phyloP scores from a whole-genome alignment of 139 green algal species.

The Micractinium sp. region DNA sequence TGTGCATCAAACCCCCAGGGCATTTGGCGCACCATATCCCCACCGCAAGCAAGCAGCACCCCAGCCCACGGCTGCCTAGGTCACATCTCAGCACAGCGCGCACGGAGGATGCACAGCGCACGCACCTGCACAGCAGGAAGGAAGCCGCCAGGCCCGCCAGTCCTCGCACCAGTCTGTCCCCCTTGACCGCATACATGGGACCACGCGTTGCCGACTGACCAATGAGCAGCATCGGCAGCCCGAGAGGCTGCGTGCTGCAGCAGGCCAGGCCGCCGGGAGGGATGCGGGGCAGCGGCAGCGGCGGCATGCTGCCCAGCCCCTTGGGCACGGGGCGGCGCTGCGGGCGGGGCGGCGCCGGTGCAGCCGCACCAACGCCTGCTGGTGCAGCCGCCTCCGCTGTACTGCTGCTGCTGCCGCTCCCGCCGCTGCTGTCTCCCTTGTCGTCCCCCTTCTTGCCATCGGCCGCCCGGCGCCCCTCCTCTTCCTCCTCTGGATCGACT shows the following conservation, averaged over 20 bases:
- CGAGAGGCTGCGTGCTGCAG: not conserved
- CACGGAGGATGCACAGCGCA: not conserved
- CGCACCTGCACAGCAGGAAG: conserved; percentile 13
- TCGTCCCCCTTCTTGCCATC: not conserved
- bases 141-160: conserved; percentile 15
- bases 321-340: not conserved
- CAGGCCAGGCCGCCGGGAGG: not conserved
- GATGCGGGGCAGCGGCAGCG: not conserved
- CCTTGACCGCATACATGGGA: not conserved
- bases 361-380: not conserved
- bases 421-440: not conserved
- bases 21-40: too few species aligned
- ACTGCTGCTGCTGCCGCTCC: not conserved
- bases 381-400: too few species aligned
- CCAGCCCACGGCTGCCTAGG: not conserved
- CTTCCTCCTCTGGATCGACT: not conserved
- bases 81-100: not conserved
- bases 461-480: not conserved
- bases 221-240: conserved; percentile 15
- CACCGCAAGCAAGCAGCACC: not conserved
- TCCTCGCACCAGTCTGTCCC: not conserved
- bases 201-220: conserved; percentile 3
- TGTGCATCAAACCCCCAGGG: too few species aligned
- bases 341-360: not conserved
- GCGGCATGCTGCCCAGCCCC: not conserved